phyloP scores from a whole-genome alignment of 306 rosid genomes.

The Boehmeria nivea region DNA sequence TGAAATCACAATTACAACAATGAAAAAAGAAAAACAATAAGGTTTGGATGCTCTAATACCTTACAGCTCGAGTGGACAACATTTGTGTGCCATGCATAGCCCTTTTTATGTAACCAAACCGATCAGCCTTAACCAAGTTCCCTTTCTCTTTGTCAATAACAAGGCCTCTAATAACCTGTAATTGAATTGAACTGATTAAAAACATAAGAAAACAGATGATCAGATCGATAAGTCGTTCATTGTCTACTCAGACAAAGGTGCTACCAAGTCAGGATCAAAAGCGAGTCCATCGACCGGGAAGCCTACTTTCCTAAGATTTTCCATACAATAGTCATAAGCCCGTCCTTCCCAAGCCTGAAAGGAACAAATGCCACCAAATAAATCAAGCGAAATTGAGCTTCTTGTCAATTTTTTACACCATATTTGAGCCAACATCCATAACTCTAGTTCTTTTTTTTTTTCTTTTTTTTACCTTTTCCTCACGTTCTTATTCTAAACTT shows the following conservation, averaged over 20 bases:
- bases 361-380: slow-evolving; percentile 8
- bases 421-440: no score
- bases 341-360: slow-evolving; percentile 98
- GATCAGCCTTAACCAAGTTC: slow-evolving; percentile 92
- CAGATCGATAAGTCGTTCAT: background rate
- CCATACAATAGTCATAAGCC: slow-evolving; percentile 97
- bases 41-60: slow-evolving; percentile 43
- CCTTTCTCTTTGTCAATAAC: slow-evolving; percentile 96
- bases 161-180: slow-evolving; percentile 93
- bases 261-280: slow-evolving; percentile 91
- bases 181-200: background rate
- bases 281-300: slow-evolving; percentile 89
- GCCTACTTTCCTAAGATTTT: slow-evolving; percentile 78
- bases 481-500: no score
- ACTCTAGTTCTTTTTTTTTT: no score
- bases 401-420: no score
- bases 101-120: slow-evolving; percentile 89
- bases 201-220: background rate
- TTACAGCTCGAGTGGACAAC: slow-evolving; percentile 81
- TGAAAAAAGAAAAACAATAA: background rate
- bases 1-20: background rate
- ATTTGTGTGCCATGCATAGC: slow-evolving; percentile 95
- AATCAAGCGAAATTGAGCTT: slow-evolving; percentile 3
- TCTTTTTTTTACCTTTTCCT: no score
- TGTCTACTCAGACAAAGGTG: slow-evolving; percentile 19